These are phyloP conservation scores for Cryptosporidium bovis DNA, from an alignment of 169 alveolate species.

Conservation along the genomic window DNA sequence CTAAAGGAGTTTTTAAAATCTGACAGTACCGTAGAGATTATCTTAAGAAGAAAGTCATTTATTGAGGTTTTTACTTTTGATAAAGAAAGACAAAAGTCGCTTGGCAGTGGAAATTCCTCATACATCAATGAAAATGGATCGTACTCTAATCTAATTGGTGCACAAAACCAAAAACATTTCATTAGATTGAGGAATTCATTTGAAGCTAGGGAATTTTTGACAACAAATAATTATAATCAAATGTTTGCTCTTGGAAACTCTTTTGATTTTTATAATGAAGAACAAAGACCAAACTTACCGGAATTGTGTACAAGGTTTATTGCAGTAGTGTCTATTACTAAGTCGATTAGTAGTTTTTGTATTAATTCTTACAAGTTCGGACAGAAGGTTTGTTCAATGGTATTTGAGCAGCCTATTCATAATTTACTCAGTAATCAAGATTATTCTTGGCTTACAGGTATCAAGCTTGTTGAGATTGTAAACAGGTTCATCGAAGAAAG, in stretches of 20 bases:
- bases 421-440: constrained; percentile 42
- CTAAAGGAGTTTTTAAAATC: constrained; percentile 15
- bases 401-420: constrained; percentile 56
- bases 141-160: neutral
- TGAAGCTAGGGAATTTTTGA: neutral
- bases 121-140: too few relatives aligned
- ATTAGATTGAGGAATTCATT: constrained; percentile 8
- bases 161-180: constrained; percentile 1
- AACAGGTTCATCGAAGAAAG: constrained; percentile 7
- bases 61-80: constrained; percentile 17
- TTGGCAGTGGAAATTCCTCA: neutral
- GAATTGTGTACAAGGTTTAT: constrained; percentile 61
- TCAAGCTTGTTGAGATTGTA: constrained; percentile 9
- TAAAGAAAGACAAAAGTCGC: neutral
- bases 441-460: constrained; percentile 58
- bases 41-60: constrained; percentile 5
- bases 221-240: neutral
- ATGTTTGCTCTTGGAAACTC: too few relatives aligned
- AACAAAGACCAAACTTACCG: constrained; percentile 9
- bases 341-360: constrained; percentile 34
- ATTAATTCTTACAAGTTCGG: constrained; percentile 62
- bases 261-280: neutral
- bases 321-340: constrained; percentile 27
- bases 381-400: constrained; percentile 48
- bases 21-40: constrained; percentile 12